A percentile compares a stretch with the other conserved stretches of the same genome.
phyloP scores from a whole-genome alignment of 495 filamentous ascomycete genomes.

The Aspergillus haitiensis region DNA sequence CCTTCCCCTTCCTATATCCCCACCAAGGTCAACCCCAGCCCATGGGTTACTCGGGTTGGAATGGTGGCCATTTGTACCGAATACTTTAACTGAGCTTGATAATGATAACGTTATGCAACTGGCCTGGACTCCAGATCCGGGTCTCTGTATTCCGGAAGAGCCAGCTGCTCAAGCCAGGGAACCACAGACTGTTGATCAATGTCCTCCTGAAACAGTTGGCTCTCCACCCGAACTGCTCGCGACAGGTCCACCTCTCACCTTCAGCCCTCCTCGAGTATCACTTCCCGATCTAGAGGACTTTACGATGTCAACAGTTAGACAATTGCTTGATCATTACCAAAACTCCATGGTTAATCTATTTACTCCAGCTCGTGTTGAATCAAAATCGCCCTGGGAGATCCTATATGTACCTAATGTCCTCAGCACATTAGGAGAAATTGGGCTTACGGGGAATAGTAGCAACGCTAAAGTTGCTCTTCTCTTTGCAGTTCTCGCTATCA shows the following conservation, averaged over 20 bases:
- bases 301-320: slow-evolving; percentile 8
- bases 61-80: background rate
- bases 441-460: slow-evolving; percentile 12
- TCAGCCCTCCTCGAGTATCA: background rate
- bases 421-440: slow-evolving; percentile 12
- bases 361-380: slow-evolving; percentile 11
- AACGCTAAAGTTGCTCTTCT: slow-evolving; percentile 12
- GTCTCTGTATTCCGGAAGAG: background rate
- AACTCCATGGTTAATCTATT: background rate
- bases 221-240: background rate
- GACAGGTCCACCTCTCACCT: background rate
- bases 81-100: background rate
- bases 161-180: no score
- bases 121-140: background rate
- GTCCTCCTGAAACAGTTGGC: no score
- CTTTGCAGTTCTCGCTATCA: slow-evolving; percentile 14
- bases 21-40: background rate
- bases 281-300: slow-evolving; percentile 9
- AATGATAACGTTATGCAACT: background rate
- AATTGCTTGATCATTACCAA: slow-evolving; percentile 16
- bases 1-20: background rate
- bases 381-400: slow-evolving; percentile 15
- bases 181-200: no score
- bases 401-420: slow-evolving; percentile 13
- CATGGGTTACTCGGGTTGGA: background rate